Evolutionary conservation across 352 stramenopile species (phyloP).

Genomic region (Pythium myriotylum): DNA sequence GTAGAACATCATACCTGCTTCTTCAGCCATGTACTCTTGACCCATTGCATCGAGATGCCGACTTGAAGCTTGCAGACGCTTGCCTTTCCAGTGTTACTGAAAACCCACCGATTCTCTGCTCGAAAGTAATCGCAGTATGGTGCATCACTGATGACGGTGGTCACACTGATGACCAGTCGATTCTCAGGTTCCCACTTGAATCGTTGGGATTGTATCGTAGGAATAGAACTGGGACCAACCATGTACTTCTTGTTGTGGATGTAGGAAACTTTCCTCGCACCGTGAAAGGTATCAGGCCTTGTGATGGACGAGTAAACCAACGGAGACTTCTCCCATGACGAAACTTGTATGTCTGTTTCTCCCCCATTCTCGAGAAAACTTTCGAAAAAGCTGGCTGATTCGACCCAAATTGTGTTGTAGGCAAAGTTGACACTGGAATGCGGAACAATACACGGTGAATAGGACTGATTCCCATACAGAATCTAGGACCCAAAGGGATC

Average conservation of each 20-base stretch:
- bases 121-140: constrained; percentile 89
- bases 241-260: constrained; percentile 91
- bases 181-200: constrained; percentile 49
- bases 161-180: constrained; percentile 73
- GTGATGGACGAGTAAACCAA: constrained; percentile 56
- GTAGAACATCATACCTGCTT: constrained; percentile 56
- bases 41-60: constrained; percentile 72
- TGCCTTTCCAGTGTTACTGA: constrained; percentile 53
- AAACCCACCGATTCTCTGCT: constrained; percentile 86
- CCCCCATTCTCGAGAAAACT: constrained; percentile 46
- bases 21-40: constrained; percentile 88
- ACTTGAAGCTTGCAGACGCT: constrained; percentile 54
- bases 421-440: constrained; percentile 61
- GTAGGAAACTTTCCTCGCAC: constrained; percentile 54
- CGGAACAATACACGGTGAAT: not conserved
- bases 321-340: constrained; percentile 46
- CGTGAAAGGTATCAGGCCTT: constrained; percentile 67
- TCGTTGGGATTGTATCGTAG: constrained; percentile 70
- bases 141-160: constrained; percentile 71
- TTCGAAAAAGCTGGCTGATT: constrained; percentile 51
- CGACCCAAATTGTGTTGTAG: constrained; percentile 62
- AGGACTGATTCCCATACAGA: no score
- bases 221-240: constrained; percentile 77
- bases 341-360: constrained; percentile 64
- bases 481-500: no score